phyloP scores from a whole-genome alignment of 2,329 filamentous ascomycete species.

The Stenocarpella maydis region DNA sequence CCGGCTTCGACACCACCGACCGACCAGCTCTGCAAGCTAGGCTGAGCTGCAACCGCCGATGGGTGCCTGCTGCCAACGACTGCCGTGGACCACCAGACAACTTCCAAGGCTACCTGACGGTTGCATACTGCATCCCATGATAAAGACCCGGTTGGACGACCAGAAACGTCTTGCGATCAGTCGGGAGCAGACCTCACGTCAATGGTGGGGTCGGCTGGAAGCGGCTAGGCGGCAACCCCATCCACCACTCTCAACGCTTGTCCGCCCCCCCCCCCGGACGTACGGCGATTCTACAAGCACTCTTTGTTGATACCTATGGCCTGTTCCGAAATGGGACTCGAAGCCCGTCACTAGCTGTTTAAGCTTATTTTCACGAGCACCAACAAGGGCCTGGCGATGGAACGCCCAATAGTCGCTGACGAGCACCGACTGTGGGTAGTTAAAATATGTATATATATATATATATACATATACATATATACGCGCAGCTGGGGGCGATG shows the following conservation, averaged over 20 bases:
- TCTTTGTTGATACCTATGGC: neutral
- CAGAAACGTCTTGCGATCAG: conserved; percentile 20
- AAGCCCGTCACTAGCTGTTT: conserved; percentile 21
- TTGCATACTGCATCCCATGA: conserved; percentile 24
- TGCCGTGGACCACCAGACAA: conserved; percentile 18
- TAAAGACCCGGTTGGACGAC: conserved; percentile 25
- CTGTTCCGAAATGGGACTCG: conserved; percentile 11
- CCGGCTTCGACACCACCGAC: conserved; percentile 2
- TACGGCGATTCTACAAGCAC: neutral
- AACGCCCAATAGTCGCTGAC: neutral
- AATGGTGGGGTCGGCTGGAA: neutral
- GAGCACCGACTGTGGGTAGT: conserved; percentile 9
- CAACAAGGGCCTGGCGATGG: conserved; percentile 12
- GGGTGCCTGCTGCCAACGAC: conserved; percentile 21
- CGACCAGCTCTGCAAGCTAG: conserved; percentile 1
- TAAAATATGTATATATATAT: too few relatives aligned
- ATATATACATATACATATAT: too few relatives aligned
- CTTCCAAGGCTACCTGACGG: conserved; percentile 18
- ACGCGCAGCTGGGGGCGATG: conserved; percentile 8
- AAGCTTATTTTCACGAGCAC: conserved; percentile 21
- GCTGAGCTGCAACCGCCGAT: neutral
- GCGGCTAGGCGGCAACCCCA: conserved; percentile 5
- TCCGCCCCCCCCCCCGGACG: neutral
- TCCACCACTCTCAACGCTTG: neutral
- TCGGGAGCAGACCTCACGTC: neutral